Base-by-base conservation (phyloP, 1,284 basidiomycete genomes). In the Microbotryomycetes sp. region DNA sequence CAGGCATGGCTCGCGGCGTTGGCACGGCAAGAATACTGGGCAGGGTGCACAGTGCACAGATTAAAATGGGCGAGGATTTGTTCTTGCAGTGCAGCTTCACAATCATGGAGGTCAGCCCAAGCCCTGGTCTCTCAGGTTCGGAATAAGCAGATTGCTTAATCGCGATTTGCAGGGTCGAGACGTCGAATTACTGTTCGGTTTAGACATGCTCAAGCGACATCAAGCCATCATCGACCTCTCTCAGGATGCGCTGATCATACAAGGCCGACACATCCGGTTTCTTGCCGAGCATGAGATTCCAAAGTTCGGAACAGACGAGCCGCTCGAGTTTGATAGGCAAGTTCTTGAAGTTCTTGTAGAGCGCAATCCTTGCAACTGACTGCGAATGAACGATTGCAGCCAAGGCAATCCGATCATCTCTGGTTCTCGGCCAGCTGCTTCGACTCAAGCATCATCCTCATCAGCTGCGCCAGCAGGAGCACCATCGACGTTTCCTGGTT, bases 181-280 rank as follows among this genome's bases (percentile, higher is more conserved):
- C 58, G 91, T 97, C 46, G 94, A 98, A 71, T 83, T 98, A 23
- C 80, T 98, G 2, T 88, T 98, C 56, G 96, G 94, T 4, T 81
- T 98, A 21, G 94, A 98, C 79, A 98, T 98, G 96, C 83, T 98
- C 58, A 97, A 94, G 76, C 87, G 92, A 1, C 91, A 97, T 73
- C 92, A 97, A 75, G 93, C 92, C 9, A 88, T 85, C 70, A 97
- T 98, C 73, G 96, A 98, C 75, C 82, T 98, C 27, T 81, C 85
- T 62, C 89, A 90, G 75, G 85, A 87, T 71, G 87, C 88, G 13
- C 82, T 98, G 18, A 81, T 92, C 28, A 94, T 98, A 61, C 86
- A 91, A 76, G 87, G 84, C 3, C 82, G 87, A 27, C 87, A 91
- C 74, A 86, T 98, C 7, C 76, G 79, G 9, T 98, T 98, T 80